Conservation (phyloP, 2,329 filamentous ascomycete genomes). For the Ramularia collo-cygni region DNA sequence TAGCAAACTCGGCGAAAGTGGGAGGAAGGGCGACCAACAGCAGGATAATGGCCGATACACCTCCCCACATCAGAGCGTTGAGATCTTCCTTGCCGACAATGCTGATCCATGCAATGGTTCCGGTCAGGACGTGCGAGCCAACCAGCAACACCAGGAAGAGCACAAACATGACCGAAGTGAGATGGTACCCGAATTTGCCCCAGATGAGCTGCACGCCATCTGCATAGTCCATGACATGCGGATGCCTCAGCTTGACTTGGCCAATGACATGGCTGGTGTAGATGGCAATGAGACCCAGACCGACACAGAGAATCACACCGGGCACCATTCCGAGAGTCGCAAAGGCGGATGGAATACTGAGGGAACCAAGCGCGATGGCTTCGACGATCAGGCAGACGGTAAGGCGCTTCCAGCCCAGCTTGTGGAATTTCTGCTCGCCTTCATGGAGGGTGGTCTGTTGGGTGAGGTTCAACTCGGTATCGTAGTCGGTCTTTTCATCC, state of each 20-base stretch:
- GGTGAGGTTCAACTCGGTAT: conserved; percentile 6
- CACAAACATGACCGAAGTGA: conserved; percentile 38
- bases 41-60: conserved; percentile 37
- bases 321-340: conserved; percentile 50
- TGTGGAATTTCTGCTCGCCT: conserved; percentile 32
- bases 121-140: conserved; percentile 40
- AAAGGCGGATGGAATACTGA: conserved; percentile 51
- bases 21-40: conserved; percentile 32
- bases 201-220: conserved; percentile 39
- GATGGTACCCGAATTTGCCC: conserved; percentile 34
- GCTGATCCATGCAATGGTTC: conserved; percentile 39
- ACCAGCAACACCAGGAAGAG: conserved; percentile 38
- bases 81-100: conserved; percentile 33
- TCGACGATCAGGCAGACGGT: conserved; percentile 50
- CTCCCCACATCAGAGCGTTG: conserved; percentile 38
- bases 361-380: conserved; percentile 52
- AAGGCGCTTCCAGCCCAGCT: conserved; percentile 42
- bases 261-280: conserved; percentile 58
- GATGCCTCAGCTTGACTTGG: conserved; percentile 51
- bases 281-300: conserved; percentile 50
- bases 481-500: conserved; percentile 4
- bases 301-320: conserved; percentile 49
- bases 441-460: conserved; percentile 24
- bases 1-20: conserved; percentile 31
- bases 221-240: conserved; percentile 38